These are phyloP conservation scores for Microdochium trichocladiopsis DNA, from an alignment of 2,329 filamentous ascomycete genomes.

Conservation along the genomic window DNA sequence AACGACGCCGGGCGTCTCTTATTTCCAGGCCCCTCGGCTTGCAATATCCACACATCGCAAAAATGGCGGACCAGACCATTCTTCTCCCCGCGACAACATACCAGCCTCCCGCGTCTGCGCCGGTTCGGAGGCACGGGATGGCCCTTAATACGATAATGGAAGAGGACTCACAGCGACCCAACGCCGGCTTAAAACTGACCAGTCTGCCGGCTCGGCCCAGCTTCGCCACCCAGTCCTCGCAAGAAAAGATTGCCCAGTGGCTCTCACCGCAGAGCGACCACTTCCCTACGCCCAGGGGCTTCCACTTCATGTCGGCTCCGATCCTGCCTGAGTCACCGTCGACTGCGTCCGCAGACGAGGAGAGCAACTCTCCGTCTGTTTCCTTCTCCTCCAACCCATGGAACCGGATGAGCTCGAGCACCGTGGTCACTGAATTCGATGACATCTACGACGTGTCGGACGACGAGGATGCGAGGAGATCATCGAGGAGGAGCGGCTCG, in stretches of 20 bases:
- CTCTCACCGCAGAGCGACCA: constrained; percentile 54
- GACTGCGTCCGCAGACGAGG: constrained; percentile 38
- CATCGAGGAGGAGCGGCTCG: constrained; percentile 34
- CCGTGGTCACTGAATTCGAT: constrained; percentile 69
- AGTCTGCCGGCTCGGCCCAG: constrained; percentile 7
- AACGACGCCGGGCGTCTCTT: constrained; percentile 23
- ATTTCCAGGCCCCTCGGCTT: neutral
- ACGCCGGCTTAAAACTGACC: constrained; percentile 18
- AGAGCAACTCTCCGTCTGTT: constrained; percentile 38
- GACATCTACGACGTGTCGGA: constrained; percentile 85
- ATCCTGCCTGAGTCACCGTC: constrained; percentile 56
- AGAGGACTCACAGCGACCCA: constrained; percentile 38
- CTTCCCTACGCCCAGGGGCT: constrained; percentile 66
- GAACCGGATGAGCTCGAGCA: constrained; percentile 56
- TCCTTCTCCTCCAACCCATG: constrained; percentile 44
- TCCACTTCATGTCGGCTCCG: constrained; percentile 57
- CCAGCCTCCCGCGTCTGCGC: constrained; percentile 43
- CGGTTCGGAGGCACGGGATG: constrained; percentile 44
- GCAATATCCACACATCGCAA: constrained; percentile 13
- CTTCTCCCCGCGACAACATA: constrained; percentile 33
- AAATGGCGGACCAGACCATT: constrained; percentile 37
- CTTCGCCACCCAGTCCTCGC: constrained; percentile 19
- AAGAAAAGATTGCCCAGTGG: constrained; percentile 50
- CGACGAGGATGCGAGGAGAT: constrained; percentile 52
- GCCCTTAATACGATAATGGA: constrained; percentile 62